phyloP scores from a whole-genome alignment of 257 asterid genomes.

The Marsdenia floribunda region DNA sequence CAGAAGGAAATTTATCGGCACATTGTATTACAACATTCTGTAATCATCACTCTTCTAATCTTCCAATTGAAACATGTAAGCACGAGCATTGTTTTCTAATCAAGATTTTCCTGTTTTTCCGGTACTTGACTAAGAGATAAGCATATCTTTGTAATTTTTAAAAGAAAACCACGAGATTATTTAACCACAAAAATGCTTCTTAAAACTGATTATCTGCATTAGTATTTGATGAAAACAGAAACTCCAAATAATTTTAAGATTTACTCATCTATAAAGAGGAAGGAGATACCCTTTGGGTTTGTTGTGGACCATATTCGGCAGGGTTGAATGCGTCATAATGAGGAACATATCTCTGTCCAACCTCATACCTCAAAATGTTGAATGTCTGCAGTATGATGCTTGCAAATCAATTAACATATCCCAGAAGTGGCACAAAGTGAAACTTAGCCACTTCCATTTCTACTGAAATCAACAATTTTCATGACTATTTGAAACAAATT shows the following conservation, averaged over 20 bases:
- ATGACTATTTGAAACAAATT: not conserved
- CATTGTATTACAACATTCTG: not conserved
- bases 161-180: not conserved
- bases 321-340: constrained; percentile 87
- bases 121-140: not conserved
- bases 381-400: constrained; percentile 51
- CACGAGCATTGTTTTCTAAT: not conserved
- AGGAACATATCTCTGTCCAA: constrained; percentile 76
- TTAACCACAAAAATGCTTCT: not conserved
- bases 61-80: not conserved
- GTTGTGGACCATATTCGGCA: constrained; percentile 78
- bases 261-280: not conserved
- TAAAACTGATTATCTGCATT: not conserved
- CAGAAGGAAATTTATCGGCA: not conserved
- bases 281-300: constrained; percentile 72
- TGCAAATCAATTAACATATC: constrained; percentile 1
- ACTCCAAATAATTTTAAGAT: constrained; percentile 1
- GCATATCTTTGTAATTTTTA: not conserved
- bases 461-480: not conserved
- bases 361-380: constrained; percentile 75
- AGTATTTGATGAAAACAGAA: not conserved
- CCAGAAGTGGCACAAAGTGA: not conserved
- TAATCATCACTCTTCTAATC: not conserved
- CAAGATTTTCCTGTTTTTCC: not conserved
- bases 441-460: not conserved